Percentiles rank a stretch among this genome's conserved stretches.
These are phyloP conservation scores for Heimioporus retisporus DNA, from an alignment of 1,284 basidiomycete species.

Conservation along the genomic window DNA sequence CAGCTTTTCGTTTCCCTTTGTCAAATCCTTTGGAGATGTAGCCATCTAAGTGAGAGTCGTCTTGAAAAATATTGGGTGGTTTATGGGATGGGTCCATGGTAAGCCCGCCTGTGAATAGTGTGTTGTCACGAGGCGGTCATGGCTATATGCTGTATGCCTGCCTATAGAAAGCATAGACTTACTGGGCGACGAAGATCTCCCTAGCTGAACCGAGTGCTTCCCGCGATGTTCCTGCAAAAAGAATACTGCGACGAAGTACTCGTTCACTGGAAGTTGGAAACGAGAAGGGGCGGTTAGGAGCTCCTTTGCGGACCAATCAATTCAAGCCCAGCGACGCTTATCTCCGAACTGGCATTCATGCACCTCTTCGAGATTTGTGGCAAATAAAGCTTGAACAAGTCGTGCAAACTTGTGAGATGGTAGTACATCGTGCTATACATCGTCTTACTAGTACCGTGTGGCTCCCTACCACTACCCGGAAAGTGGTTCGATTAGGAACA, in stretches of 20 bases:
- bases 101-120: background rate
- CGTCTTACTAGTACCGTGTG: no score
- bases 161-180: constrained; percentile 13
- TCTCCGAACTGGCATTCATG: background rate
- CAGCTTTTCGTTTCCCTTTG: constrained; percentile 35
- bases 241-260: constrained; percentile 10
- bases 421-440: no score
- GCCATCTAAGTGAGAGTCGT: background rate
- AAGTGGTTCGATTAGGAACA: no score
- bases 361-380: no score
- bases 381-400: no score
- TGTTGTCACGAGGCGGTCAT: constrained; percentile 20
- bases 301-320: background rate
- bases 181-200: constrained; percentile 17
- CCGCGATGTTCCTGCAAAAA: constrained; percentile 17
- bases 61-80: constrained; percentile 29
- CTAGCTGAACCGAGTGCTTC: constrained; percentile 13
- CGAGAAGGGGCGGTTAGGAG: background rate
- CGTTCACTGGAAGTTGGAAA: constrained; percentile 1
- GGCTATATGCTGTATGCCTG: constrained; percentile 16
- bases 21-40: constrained; percentile 19
- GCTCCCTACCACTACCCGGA: no score
- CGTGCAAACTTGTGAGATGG: no score
- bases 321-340: background rate
- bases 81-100: constrained; percentile 20